Evolutionary conservation across 2,329 filamentous ascomycete species (phyloP).

Genomic region (Lasiodiplodia gonubiensis): DNA sequence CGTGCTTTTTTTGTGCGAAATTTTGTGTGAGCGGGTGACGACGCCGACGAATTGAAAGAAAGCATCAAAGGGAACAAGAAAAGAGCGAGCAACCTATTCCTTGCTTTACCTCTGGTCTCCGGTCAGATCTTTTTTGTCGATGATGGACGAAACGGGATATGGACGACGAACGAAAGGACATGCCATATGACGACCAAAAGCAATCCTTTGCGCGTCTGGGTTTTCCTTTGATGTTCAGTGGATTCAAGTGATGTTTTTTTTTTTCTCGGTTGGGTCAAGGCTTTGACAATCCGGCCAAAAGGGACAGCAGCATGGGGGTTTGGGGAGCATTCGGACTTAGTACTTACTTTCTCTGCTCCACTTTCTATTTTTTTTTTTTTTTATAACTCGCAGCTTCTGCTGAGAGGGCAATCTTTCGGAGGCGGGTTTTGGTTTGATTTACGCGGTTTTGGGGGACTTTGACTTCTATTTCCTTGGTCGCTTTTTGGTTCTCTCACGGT

Average conservation of each 20-base stretch:
- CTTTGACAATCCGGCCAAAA: conserved; percentile 16
- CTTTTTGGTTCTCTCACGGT: conserved; percentile 18
- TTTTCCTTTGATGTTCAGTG: conserved; percentile 24
- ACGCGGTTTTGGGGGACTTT: conserved; percentile 9
- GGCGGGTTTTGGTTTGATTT: not conserved
- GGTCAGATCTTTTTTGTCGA: conserved; percentile 20
- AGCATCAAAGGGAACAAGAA: conserved; percentile 25
- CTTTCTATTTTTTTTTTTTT: not conserved
- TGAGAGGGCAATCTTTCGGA: conserved; percentile 5
- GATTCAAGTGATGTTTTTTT: conserved; percentile 5
- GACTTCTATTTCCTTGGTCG: conserved; percentile 2
- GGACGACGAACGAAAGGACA: conserved; percentile 25
- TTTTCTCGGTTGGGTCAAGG: not conserved
- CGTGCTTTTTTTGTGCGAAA: conserved; percentile 5
- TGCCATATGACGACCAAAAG: conserved; percentile 24
- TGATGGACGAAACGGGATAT: conserved; percentile 15
- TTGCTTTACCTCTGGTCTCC: conserved; percentile 9
- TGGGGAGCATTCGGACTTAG: conserved; percentile 11
- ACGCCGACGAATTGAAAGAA: conserved; percentile 20
- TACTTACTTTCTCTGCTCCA: conserved; percentile 20
- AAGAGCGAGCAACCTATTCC: conserved; percentile 13
- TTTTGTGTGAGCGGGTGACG: conserved; percentile 9
- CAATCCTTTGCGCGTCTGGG: conserved; percentile 24
- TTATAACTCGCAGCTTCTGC: not conserved
- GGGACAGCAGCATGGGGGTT: conserved; percentile 1